Percentiles rank a stretch among this genome's conserved stretches.
phyloP scores from a whole-genome alignment of 2,329 filamentous ascomycete genomes.

The Aspergillus sojae region DNA sequence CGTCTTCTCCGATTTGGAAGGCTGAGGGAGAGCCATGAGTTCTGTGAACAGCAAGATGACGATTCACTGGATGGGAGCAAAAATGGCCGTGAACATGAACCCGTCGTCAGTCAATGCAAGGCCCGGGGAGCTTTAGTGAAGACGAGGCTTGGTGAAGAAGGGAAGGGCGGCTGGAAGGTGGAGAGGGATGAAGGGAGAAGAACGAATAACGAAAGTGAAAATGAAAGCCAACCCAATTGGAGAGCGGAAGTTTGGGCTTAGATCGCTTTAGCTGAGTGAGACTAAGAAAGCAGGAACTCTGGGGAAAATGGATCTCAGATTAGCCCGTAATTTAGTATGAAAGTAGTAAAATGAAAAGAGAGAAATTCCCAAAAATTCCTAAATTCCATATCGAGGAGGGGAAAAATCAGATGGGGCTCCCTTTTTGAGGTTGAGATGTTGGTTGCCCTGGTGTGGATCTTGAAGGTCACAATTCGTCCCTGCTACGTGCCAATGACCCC shows the following conservation, averaged over 20 bases:
- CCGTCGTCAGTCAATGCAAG: slow-evolving; percentile 1
- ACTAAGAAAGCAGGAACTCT: not conserved
- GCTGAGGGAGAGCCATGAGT: slow-evolving; percentile 36
- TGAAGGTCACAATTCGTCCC: not conserved
- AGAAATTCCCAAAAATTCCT: not conserved
- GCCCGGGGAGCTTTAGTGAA: slow-evolving; percentile 1
- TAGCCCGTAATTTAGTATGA: slow-evolving; percentile 1
- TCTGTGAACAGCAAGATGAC: slow-evolving; percentile 13
- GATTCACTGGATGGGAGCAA: slow-evolving; percentile 21
- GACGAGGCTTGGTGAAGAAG: slow-evolving; percentile 6
- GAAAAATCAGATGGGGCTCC: not conserved
- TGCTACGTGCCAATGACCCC: not conserved
- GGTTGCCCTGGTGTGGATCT: not conserved
- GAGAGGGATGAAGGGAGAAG: slow-evolving; percentile 8
- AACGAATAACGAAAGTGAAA: slow-evolving; percentile 17
- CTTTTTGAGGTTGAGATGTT: not conserved
- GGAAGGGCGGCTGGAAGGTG: slow-evolving; percentile 16
- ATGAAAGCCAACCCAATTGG: slow-evolving; percentile 15
- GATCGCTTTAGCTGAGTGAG: slow-evolving; percentile 5
- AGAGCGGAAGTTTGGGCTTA: slow-evolving; percentile 14
- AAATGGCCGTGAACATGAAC: slow-evolving; percentile 14
- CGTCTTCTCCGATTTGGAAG: slow-evolving; percentile 39
- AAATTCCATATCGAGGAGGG: not conserved
- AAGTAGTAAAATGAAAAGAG: not conserved
- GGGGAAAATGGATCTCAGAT: slow-evolving; percentile 6